Evolutionary conservation across 805 yeast species (phyloP), one percentile per base, ranked within the genome.

Genomic region (Wickerhamomyces alni): DNA sequence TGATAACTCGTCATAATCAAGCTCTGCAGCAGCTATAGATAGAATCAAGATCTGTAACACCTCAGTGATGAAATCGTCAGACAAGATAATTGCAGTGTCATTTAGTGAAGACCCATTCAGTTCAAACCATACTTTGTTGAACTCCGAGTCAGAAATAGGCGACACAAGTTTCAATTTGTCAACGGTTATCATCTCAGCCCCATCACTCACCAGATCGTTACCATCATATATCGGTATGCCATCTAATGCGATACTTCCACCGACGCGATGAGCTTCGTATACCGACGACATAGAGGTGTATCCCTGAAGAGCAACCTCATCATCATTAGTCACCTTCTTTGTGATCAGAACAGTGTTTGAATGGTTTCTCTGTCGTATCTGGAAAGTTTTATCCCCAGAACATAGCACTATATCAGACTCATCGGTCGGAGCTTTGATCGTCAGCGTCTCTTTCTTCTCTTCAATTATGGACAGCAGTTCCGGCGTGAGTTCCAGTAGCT

Each of bases 311-410:
- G 38, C 38, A 12, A 47, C 45, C 1, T 65, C 38, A 7, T 46
- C 51, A 5, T 45, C 52, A 1, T 60, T 55, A 6, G 51, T 57
- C 11, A 19, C 30, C 17, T 41, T 35, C 18, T 58, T 58, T 55
- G 76, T 55, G 17, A 88, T 44, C 48, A 87, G 57, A n/a, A 85
- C 80, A 5, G 91, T 74, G 58, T 91, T 88, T 8, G 96, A 84
- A 58, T 91, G 97, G 55, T 87, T 86, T 66, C 84, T 81, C 52
- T 83, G 89, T 38, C 87, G 69, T 15, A 88, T 50, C 33, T 68
- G 66, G 74, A 76, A 88, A 0, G 95, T 83, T 37, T 67, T 59
- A 22, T 61, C 47, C 3, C 61, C 48, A 1, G 91, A 74, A 42
- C 89, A 82, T 13, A 87, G 57, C 24, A 77, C 87, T 8, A 85